These are phyloP conservation scores for Ophiorrhiza pumila DNA, from an alignment of 257 asterid species.

Conservation along the genomic window DNA sequence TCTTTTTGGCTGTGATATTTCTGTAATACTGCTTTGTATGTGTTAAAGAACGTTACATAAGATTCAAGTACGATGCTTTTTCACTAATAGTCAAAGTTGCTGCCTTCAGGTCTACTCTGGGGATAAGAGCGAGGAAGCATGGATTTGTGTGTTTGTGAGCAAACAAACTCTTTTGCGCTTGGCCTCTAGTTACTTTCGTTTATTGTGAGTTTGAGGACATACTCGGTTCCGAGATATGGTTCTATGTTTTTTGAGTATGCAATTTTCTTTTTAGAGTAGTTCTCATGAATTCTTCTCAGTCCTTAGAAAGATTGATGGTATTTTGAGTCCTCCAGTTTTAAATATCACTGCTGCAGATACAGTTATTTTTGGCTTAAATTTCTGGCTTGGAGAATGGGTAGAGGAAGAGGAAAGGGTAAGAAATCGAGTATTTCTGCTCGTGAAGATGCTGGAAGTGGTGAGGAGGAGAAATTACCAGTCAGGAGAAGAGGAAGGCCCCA, in stretches of 20 bases:
- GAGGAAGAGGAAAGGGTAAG: slow-evolving; percentile 82
- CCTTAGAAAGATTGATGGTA: not conserved
- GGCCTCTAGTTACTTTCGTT: slow-evolving; percentile 2
- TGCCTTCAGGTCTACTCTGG: slow-evolving; percentile 10
- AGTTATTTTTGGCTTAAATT: slow-evolving; percentile 17
- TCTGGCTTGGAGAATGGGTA: slow-evolving; percentile 48
- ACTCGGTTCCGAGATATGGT: not conserved
- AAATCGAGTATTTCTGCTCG: slow-evolving; percentile 36
- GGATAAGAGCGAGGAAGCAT: slow-evolving; percentile 15
- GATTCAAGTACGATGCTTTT: slow-evolving; percentile 2
- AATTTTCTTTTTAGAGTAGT: slow-evolving; percentile 1
- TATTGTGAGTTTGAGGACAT: slow-evolving; percentile 11
- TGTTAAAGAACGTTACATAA: not conserved
- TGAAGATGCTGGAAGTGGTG: slow-evolving; percentile 58
- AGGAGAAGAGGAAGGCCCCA: slow-evolving; percentile 79
- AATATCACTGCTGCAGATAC: slow-evolving; percentile 35
- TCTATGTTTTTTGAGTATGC: slow-evolving; percentile 2
- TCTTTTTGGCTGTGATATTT: slow-evolving; percentile 7
- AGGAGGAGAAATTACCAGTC: slow-evolving; percentile 61
- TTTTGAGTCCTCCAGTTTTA: slow-evolving; percentile 7
- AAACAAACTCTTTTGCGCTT: not conserved
- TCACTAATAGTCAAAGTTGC: not conserved
- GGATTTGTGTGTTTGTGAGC: slow-evolving; percentile 10
- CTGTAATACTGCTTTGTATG: not conserved
- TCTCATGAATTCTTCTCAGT: slow-evolving; percentile 2